Evolutionary conservation across 2,329 filamentous ascomycete species (phyloP), one percentile per base, ranked within the genome.

Genomic region (Thyridium curvatum): DNA sequence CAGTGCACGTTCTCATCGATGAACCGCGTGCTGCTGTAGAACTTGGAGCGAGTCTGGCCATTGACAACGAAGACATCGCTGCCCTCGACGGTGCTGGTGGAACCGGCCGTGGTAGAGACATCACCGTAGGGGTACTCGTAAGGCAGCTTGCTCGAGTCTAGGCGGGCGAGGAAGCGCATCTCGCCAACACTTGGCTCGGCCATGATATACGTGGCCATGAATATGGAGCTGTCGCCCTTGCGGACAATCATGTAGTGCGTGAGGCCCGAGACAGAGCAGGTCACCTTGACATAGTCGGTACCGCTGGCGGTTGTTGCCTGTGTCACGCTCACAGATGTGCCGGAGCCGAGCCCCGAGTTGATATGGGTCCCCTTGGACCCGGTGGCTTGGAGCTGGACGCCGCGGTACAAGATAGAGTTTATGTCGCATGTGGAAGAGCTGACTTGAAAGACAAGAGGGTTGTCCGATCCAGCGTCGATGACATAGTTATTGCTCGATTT

Each of bases 1-100:
- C 80, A 84, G 53, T 82, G 79, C 18, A 73, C 68, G 33, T 74
- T 64, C 48, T 82, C 79, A 53, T 85, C 81, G 52, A 85, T 84
- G 58, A 82, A 84, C n/a, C 79, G 70, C 45, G 81, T 66, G 42
- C 74, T 79, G 2, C 77, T 82, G 61, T 81, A 85, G 64, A 84
- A 85, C 56, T 85, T 85, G 58, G 74, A 79, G 30, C 80, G 72
- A 0, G 80, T 84, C 54, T 84, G 64, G 16, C 77, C 74, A 45
- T 65, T 59, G 33, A 84, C 76, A 8, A 78, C 43, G 51, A 72
- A 84, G 41, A 77, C 72, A 41, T 77, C 74, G 1, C 66, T 71
- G 32, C 69, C 79, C 53, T 84, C 80, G 37, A 84, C 64, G 4
- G 61, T 56, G 3, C 72, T 65, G 9, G 62, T 64, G 21, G 68